Evolutionary conservation across 2,329 filamentous ascomycete genomes (phyloP).

Genomic region (Microascus cirrosus): DNA sequence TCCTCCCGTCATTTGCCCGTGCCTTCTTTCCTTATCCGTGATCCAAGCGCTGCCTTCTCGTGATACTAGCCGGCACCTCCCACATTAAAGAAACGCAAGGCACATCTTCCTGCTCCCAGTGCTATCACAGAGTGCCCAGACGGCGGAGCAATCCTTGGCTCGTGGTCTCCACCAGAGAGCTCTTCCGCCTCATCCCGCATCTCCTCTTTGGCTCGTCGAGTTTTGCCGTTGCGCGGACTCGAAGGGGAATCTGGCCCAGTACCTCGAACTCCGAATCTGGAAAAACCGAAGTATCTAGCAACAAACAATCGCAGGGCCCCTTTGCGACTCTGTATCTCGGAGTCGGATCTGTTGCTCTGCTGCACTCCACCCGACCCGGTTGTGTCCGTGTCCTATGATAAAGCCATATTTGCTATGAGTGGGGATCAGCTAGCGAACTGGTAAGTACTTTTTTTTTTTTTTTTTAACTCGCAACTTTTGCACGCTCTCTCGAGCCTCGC

Average conservation of each 20-base stretch:
- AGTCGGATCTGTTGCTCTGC: neutral
- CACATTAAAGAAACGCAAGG: neutral
- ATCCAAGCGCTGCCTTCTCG: neutral
- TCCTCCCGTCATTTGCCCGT: no score
- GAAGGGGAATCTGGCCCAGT: neutral
- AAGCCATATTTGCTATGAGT: constrained; percentile 3
- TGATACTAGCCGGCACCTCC: neutral
- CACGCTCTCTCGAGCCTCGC: neutral
- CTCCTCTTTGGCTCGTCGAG: neutral
- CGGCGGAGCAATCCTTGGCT: neutral
- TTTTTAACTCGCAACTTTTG: neutral
- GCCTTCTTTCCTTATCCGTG: neutral
- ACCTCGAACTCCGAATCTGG: neutral
- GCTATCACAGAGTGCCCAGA: neutral
- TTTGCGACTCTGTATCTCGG: neutral
- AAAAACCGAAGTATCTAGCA: neutral
- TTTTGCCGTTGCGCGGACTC: neutral
- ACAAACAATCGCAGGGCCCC: neutral
- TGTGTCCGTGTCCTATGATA: neutral
- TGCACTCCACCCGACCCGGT: neutral
- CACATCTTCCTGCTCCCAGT: neutral
- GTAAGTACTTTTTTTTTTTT: neutral
- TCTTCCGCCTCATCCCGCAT: neutral
- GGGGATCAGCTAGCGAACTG: constrained; percentile 3
- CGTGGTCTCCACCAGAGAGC: neutral